phyloP scores from a whole-genome alignment of 164 flowering plant genomes.

The Umbilicus rupestris region DNA sequence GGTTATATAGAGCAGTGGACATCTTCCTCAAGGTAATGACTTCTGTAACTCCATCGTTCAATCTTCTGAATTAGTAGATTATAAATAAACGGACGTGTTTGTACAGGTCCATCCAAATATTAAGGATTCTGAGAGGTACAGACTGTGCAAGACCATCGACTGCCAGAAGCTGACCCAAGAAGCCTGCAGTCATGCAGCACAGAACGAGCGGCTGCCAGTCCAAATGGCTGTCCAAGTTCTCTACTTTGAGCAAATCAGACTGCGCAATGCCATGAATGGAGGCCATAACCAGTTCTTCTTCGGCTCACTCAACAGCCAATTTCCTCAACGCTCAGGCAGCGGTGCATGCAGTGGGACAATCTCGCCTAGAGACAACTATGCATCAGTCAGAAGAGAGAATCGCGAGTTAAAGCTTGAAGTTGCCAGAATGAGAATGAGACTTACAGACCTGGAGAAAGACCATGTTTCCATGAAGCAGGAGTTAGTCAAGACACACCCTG shows the following conservation, averaged over 20 bases:
- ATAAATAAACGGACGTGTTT: neutral
- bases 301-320: conserved; percentile 40
- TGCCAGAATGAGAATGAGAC: conserved; percentile 95
- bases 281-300: conserved; percentile 73
- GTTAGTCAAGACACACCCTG: conserved; percentile 65
- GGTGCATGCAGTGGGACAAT: conserved; percentile 93
- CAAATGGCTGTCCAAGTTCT: conserved; percentile 96
- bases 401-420: conserved; percentile 93
- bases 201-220: conserved; percentile 83
- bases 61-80: neutral
- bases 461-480: conserved; percentile 95
- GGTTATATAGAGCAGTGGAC: conserved; percentile 81
- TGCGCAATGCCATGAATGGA: conserved; percentile 81
- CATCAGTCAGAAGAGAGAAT: conserved; percentile 94
- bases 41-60: neutral
- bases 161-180: conserved; percentile 91
- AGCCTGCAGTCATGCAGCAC: conserved; percentile 98
- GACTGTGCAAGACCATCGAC: conserved; percentile 83
- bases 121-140: conserved; percentile 72
- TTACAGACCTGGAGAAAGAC: conserved; percentile 88
- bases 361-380: conserved; percentile 93
- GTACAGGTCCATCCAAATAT: conserved; percentile 83
- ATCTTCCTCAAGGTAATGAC: conserved; percentile 77
- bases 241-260: conserved; percentile 87
- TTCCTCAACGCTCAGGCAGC: conserved; percentile 70